Evolutionary conservation across 345 rosid genomes (phyloP).

Genomic region (Viola odorata): DNA sequence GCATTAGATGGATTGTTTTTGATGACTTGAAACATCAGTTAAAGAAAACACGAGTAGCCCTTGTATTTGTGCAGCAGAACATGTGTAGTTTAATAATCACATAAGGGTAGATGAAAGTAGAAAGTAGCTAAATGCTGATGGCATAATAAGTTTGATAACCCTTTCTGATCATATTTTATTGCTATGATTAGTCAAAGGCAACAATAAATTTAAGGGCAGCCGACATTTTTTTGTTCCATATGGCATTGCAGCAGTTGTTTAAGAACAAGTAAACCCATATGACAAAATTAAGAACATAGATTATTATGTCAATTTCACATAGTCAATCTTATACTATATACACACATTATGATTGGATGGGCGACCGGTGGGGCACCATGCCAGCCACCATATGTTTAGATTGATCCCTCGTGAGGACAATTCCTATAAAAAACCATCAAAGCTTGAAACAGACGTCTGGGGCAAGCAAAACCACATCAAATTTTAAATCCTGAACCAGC

Average conservation of each 20-base stretch:
- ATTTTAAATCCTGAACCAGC: background rate
- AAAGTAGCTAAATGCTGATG: no score
- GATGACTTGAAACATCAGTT: no score
- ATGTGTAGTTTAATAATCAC: no score
- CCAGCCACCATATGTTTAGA: background rate
- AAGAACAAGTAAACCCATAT: background rate
- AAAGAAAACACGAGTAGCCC: no score
- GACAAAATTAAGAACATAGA: background rate
- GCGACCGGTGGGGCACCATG: slow-evolving; percentile 7
- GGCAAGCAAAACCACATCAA: background rate
- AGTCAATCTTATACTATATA: slow-evolving; percentile 1
- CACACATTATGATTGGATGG: background rate
- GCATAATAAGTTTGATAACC: no score
- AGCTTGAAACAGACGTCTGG: slow-evolving; percentile 1
- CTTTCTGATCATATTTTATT: no score
- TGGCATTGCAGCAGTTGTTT: background rate
- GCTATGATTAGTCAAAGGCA: background rate
- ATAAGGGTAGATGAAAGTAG: no score
- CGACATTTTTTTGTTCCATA: background rate
- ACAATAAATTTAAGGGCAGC: background rate
- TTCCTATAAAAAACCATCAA: background rate
- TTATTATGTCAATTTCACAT: background rate
- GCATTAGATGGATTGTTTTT: no score
- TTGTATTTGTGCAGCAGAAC: no score
- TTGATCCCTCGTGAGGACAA: background rate